These are phyloP conservation scores for Penicillium fimorum DNA, from an alignment of 495 filamentous ascomycete species.

Conservation along the genomic window DNA sequence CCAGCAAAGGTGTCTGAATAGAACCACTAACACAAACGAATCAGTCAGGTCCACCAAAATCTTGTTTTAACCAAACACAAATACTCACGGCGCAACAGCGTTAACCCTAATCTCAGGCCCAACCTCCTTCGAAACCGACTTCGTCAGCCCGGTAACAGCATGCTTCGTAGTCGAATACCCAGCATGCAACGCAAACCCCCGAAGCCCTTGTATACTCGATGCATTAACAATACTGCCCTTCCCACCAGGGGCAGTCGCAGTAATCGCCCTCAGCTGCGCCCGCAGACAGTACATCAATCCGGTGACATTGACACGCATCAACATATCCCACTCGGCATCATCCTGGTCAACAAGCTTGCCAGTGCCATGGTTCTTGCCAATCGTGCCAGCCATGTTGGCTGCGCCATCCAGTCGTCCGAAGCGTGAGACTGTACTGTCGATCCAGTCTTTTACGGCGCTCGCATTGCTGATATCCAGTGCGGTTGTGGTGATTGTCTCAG, in stretches of 20 bases:
- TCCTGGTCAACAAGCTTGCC: constrained; percentile 38
- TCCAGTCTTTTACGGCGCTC: constrained; percentile 48
- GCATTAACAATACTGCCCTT: constrained; percentile 60
- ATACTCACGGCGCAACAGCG: constrained; percentile 51
- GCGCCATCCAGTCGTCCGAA: constrained; percentile 55
- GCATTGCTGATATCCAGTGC: constrained; percentile 42
- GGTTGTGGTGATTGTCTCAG: constrained; percentile 26
- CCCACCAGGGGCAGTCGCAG: constrained; percentile 27
- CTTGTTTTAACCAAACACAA: not conserved
- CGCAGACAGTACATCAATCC: constrained; percentile 59
- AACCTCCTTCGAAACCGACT: constrained; percentile 56
- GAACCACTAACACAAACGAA: constrained; percentile 36
- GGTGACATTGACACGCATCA: constrained; percentile 55
- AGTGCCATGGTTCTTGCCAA: constrained; percentile 36
- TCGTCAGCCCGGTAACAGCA: constrained; percentile 59
- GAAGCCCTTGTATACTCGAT: constrained; percentile 52
- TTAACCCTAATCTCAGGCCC: constrained; percentile 59
- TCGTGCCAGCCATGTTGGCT: constrained; percentile 57
- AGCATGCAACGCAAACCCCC: constrained; percentile 45
- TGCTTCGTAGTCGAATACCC: constrained; percentile 60
- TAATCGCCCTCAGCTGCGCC: constrained; percentile 50
- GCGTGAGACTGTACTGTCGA: constrained; percentile 36
- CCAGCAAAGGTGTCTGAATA: constrained; percentile 55
- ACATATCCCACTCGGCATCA: constrained; percentile 52
- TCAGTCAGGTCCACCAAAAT: constrained; percentile 5